phyloP scores from a whole-genome alignment of 2,329 filamentous ascomycete species.

The Sphaerulina populicola region DNA sequence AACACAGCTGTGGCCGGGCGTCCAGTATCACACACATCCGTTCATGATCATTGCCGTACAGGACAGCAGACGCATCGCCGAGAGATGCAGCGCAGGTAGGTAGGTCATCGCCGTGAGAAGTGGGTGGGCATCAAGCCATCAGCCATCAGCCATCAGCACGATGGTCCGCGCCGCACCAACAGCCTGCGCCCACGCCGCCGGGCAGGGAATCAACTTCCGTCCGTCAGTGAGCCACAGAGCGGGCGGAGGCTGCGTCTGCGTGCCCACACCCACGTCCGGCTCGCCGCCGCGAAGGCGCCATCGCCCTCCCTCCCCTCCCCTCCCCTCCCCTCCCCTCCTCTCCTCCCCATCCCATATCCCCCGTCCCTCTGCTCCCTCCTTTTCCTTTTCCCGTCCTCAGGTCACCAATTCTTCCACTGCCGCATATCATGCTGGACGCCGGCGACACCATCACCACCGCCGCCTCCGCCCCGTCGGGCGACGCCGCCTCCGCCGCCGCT shows the following conservation, averaged over 20 bases:
- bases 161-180: background rate
- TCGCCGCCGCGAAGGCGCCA: background rate
- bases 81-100: too few species aligned
- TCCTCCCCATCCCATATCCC: background rate
- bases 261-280: constrained; percentile 2
- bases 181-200: background rate
- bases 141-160: too few species aligned
- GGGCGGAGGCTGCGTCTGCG: background rate
- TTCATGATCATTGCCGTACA: too few species aligned
- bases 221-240: background rate
- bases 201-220: background rate
- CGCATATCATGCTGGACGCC: constrained; percentile 6
- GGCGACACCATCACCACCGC: constrained; percentile 3
- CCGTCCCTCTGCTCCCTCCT: background rate
- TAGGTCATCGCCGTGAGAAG: too few species aligned
- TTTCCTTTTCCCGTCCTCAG: constrained; percentile 11
- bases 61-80: too few species aligned
- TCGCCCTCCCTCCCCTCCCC: background rate
- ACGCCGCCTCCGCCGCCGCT: constrained; percentile 12
- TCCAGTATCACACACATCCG: too few species aligned
- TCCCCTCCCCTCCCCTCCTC: background rate
- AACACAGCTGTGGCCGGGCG: background rate
- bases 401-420: background rate
- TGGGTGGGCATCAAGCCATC: too few species aligned
- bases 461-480: constrained; percentile 1